Percentiles rank a stretch among this genome's conserved stretches.
Evolutionary conservation across 208 protist genomes (phyloP).

Genomic region (Wallacemonas rigidus): DNA sequence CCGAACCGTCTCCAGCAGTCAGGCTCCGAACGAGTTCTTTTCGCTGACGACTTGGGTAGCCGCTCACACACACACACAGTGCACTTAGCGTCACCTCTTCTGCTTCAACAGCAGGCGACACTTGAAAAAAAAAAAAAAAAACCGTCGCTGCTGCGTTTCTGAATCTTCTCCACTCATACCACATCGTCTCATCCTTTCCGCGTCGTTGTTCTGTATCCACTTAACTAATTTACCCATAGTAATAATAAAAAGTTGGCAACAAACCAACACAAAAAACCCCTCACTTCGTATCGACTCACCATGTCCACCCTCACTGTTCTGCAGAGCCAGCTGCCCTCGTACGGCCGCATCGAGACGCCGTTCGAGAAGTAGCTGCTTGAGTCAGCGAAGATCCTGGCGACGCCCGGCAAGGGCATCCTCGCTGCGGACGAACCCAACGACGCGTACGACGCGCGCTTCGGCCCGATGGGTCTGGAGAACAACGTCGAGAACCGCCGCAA

Average conservation of each 20-base stretch:
- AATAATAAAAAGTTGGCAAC: background rate
- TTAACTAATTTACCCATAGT: no score
- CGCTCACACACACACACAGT: no score
- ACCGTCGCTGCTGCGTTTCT: background rate
- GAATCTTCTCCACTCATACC: background rate
- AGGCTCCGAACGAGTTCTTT: no score
- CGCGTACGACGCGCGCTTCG: slow-evolving; percentile 92
- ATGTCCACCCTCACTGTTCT: slow-evolving; percentile 37
- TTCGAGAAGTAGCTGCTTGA: slow-evolving; percentile 39
- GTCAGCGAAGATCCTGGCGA: slow-evolving; percentile 31
- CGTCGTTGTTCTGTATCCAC: background rate
- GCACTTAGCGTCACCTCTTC: no score
- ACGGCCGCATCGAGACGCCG: slow-evolving; percentile 32
- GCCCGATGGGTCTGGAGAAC: slow-evolving; percentile 88
- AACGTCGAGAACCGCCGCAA: slow-evolving; percentile 85
- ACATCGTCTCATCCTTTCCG: background rate
- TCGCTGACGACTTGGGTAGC: no score
- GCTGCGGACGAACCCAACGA: slow-evolving; percentile 92
- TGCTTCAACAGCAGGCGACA: no score
- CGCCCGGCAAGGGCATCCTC: slow-evolving; percentile 93
- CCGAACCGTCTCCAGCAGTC: no score
- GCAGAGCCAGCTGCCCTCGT: slow-evolving; percentile 36
- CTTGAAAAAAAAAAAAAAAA: slow-evolving; percentile 14
- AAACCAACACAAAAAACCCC: background rate
- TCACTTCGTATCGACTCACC: background rate